Evolutionary conservation across 1,284 basidiomycete species (phyloP), one percentile per base, ranked within the genome.

Genomic region (Moesziomyces aphidis): DNA sequence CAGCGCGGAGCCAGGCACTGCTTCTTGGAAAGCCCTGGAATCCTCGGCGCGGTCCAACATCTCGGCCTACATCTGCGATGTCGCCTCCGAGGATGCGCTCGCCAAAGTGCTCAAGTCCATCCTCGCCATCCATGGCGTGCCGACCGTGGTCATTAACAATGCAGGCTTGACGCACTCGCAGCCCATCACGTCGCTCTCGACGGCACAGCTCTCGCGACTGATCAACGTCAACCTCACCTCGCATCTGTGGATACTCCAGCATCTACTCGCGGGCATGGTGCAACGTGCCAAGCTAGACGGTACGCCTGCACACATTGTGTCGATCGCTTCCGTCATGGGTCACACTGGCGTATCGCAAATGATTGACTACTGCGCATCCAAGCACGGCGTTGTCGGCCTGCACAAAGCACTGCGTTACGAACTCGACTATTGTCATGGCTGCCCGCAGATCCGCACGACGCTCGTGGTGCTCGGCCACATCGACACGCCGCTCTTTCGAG

Each of bases 91-190:
- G 23, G 72, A 70, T 53, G 67, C 62, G 4, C 57, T 75, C 7
- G 43, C 59, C 51, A 75, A 75, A 50, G 72, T 75, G 47, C 43
- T 64, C 60, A 61, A 62, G 26, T 53, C 66, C 19, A 48, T 66
- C 55, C 51, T 63, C 22, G 44, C 36, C 13, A 43, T 55, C 15
- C 73, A 78, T 46, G 76, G 78, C 11, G 46, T 45, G 4, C 68
- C 67, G 36, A 96, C 96, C 0, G 89, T 98, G 34, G 86, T 99
- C 17, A 88, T 99, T 80, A 98, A 98, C 86, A 98, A 97, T 80
- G 96, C 96, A 1, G 96, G 95, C n/a, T 90, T 97, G 57, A 93
- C 93, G 34, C 91, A 95, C 85, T 94, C 95, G 31, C 95, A 94
- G 80, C 87, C 91, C 0, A 86, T 98, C 24, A 86, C 95, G 5